These are phyloP conservation scores for Jacaranda mimosifolia DNA, from an alignment of 257 asterid genomes.

Conservation along the genomic window DNA sequence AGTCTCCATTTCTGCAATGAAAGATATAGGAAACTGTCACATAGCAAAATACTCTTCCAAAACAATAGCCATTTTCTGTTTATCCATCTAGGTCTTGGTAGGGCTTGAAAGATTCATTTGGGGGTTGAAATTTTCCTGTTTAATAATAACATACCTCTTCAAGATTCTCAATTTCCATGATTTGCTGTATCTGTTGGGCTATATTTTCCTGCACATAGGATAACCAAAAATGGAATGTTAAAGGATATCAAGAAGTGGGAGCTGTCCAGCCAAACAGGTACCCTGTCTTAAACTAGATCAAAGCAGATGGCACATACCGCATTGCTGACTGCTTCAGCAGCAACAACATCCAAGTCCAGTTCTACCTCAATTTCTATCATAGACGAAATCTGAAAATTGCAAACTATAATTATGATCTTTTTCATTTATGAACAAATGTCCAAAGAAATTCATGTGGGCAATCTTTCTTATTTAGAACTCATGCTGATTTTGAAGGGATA, in stretches of 20 bases:
- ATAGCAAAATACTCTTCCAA: background rate
- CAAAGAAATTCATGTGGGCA: background rate
- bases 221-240: slow-evolving; percentile 2
- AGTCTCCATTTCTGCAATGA: slow-evolving; percentile 82
- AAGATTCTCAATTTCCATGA: slow-evolving; percentile 93
- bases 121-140: no score
- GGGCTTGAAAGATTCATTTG: background rate
- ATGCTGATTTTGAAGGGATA: slow-evolving; percentile 6
- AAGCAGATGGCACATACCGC: slow-evolving; percentile 51
- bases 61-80: no score
- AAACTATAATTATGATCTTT: slow-evolving; percentile 21
- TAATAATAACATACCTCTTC: slow-evolving; percentile 73
- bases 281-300: background rate
- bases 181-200: slow-evolving; percentile 85
- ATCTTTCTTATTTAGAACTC: slow-evolving; percentile 4
- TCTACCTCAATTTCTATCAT: slow-evolving; percentile 98
- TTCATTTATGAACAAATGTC: background rate
- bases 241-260: background rate
- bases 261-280: background rate
- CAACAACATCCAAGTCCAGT: slow-evolving; percentile 89
- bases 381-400: slow-evolving; percentile 77
- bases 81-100: background rate
- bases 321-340: slow-evolving; percentile 88
- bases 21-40: slow-evolving; percentile 13
- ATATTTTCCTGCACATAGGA: slow-evolving; percentile 76